Percentiles rank a stretch among this genome's conserved stretches.
Conservation (phyloP, 768 basidiomycete species). For the Mycena haematopus region DNA sequence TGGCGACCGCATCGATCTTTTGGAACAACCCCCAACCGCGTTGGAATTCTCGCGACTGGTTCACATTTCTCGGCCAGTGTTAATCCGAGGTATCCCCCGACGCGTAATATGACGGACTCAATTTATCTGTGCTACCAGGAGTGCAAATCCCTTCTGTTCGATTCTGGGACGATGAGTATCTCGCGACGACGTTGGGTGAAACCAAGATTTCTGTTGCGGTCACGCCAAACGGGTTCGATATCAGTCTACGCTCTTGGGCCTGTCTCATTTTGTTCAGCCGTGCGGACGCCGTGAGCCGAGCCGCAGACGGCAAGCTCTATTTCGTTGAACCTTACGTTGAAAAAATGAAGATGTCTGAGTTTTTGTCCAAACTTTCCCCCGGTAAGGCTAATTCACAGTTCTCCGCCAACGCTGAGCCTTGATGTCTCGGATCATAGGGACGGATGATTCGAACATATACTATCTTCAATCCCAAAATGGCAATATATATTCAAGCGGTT, state of each 20-base stretch:
- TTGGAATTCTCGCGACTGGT: slow-evolving; percentile 74
- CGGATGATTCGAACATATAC: slow-evolving; percentile 44
- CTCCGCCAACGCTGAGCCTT: background rate
- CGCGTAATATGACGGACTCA: background rate
- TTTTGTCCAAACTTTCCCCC: slow-evolving; percentile 50
- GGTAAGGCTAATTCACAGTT: slow-evolving; percentile 34
- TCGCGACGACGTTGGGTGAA: slow-evolving; percentile 60
- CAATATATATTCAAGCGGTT: slow-evolving; percentile 67
- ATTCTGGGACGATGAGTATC: slow-evolving; percentile 73
- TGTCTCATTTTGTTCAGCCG: slow-evolving; percentile 49
- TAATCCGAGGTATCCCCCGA: slow-evolving; percentile 65
- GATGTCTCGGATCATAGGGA: slow-evolving; percentile 7
- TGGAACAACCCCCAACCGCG: slow-evolving; percentile 64
- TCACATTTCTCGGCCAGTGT: slow-evolving; percentile 71
- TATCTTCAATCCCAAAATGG: slow-evolving; percentile 95
- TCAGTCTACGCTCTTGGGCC: background rate
- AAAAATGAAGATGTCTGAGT: slow-evolving; percentile 65
- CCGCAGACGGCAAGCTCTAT: slow-evolving; percentile 60
- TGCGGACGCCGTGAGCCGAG: slow-evolving; percentile 74
- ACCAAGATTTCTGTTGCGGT: slow-evolving; percentile 72
- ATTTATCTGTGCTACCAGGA: slow-evolving; percentile 42
- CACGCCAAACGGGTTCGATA: slow-evolving; percentile 80
- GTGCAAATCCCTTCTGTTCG: slow-evolving; percentile 52
- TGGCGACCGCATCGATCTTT: slow-evolving; percentile 54
- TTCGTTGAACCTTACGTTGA: slow-evolving; percentile 80